These are phyloP conservation scores for Tagetes erecta DNA, from an alignment of 129 eudicot genomes.

Conservation along the genomic window DNA sequence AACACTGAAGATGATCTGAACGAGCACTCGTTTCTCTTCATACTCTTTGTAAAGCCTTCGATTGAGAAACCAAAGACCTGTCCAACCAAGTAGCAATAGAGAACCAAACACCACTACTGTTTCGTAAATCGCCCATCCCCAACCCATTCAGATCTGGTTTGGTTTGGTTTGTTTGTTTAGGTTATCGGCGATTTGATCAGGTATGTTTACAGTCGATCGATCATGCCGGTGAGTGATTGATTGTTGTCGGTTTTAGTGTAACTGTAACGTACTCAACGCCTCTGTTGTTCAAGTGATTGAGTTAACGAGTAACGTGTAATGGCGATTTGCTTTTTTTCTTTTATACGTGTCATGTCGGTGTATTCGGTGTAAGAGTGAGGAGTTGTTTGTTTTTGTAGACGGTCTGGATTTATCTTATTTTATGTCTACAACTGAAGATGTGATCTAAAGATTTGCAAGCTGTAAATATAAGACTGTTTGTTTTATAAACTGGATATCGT, in stretches of 20 bases:
- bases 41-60: conserved; percentile 86
- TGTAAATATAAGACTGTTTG: too few relatives aligned
- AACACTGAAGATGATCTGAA: conserved; percentile 96
- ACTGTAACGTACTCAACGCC: not conserved
- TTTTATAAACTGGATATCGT: too few relatives aligned
- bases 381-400: too few relatives aligned
- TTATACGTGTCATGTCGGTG: too few relatives aligned
- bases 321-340: not conserved
- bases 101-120: conserved; percentile 80
- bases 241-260: not conserved
- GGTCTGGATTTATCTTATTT: too few relatives aligned
- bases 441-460: too few relatives aligned
- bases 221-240: conserved; percentile 14
- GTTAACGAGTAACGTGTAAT: conserved; percentile 15
- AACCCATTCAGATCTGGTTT: conserved; percentile 53
- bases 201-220: conserved; percentile 17
- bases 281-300: conserved; percentile 13
- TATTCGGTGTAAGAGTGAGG: too few relatives aligned
- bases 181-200: conserved; percentile 6
- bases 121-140: conserved; percentile 85
- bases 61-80: conserved; percentile 92
- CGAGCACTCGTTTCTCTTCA: conserved; percentile 84
- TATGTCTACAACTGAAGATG: too few relatives aligned
- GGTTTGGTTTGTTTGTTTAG: not conserved
- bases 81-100: conserved; percentile 70